Conservation (phyloP, 2,329 filamentous ascomycete genomes). For the Teratosphaeria gauchensis region DNA sequence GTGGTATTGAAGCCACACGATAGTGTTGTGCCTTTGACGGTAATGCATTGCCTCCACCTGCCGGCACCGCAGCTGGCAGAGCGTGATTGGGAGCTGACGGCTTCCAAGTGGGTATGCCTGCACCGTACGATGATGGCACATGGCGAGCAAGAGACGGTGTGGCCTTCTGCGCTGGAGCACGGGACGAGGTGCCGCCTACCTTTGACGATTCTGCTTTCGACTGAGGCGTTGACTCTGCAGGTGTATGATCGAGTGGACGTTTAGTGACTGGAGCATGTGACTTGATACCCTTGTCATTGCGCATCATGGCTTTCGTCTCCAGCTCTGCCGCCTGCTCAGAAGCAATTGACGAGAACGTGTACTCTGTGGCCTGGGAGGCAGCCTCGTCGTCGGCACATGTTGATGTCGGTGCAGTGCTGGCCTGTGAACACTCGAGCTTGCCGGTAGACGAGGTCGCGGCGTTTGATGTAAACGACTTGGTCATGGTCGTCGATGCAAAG, state of each 20-base stretch:
- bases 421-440: neutral
- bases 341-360: neutral
- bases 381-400: neutral
- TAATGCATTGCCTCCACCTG: neutral
- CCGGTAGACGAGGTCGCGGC: neutral
- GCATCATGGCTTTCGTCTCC: neutral
- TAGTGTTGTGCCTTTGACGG: neutral
- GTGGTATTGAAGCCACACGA: constrained; percentile 2
- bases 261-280: neutral
- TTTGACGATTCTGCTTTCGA: neutral
- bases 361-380: neutral
- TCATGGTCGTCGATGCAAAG: constrained; percentile 1
- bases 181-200: neutral
- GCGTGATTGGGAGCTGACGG: neutral
- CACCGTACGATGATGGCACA: neutral
- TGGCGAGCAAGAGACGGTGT: neutral
- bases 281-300: neutral
- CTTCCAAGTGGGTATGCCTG: neutral
- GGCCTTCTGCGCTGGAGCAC: neutral
- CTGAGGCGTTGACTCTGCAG: neutral
- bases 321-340: neutral
- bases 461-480: constrained; percentile 3
- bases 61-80: neutral
- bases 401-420: neutral
- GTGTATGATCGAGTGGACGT: neutral